Evolutionary conservation across 495 filamentous ascomycete genomes (phyloP), one percentile per base, ranked within the genome.

Genomic region (Elaphomyces granulatus): DNA sequence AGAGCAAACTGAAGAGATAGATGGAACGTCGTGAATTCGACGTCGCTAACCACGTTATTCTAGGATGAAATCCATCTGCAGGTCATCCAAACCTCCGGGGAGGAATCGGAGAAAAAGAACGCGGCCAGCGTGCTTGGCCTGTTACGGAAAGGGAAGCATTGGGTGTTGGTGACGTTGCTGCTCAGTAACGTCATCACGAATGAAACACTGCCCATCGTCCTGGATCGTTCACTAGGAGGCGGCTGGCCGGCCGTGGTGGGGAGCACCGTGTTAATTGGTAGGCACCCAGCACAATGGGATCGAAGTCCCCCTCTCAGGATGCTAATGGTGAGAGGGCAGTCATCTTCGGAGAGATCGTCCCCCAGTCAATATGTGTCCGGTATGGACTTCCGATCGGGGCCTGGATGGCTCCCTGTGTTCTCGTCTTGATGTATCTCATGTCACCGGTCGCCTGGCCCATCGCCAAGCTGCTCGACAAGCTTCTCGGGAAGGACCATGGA

Each of bases 151-250:
- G 92, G 90, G 32, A 98, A 98, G 51, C 90, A 98, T 59, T 98
- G 90, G 90, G 90, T 98, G n/a, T 66, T 98, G 39, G 90, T 98
- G 21, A 98, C 90, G 9, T 65, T 98, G 20, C 72, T 98, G 3
- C 64, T 98, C 36, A 83, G 85, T 49, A 98, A 98, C 60, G 90
- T 96, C 51, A 95, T 98, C 50, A 94, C 93, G 37, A 98, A 98
- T 59, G 90, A 96, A 61, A 90, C 90, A 0, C 72, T 98, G 6
- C 90, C 90, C 17, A 93, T 98, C 37, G 83, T 96, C 15, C 72
- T 98, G 12, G 90, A 98, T 60, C 73, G 92, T 21, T 88, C 83
- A 40, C 72, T 98, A 14, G 90, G 90, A 31, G 92, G 90, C 41
- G 90, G 90, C 37, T 88, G 88, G 72, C 87, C 90, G 10, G 90